A percentile compares a stretch with the other conserved stretches of the same genome.
Conservation (phyloP, 495 filamentous ascomycete genomes). For the Parathielavia hyrcaniae region DNA sequence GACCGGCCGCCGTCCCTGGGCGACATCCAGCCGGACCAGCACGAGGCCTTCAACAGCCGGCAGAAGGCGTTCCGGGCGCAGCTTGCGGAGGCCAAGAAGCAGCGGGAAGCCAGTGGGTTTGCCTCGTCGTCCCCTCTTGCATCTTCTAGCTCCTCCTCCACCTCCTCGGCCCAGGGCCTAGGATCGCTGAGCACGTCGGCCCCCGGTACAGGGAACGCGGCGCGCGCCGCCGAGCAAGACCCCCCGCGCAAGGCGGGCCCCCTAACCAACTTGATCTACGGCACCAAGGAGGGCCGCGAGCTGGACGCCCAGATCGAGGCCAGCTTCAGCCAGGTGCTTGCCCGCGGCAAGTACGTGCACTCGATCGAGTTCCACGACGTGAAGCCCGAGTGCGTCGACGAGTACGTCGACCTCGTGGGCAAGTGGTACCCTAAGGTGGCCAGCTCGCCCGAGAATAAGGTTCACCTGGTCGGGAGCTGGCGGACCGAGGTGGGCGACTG, state of each 20-base stretch:
- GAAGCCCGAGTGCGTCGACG: constrained; percentile 89
- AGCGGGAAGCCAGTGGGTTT: constrained; percentile 72
- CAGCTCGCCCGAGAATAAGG: constrained; percentile 70
- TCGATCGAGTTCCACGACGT: constrained; percentile 96
- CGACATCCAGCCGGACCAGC: constrained; percentile 64
- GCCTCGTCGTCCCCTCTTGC: constrained; percentile 39
- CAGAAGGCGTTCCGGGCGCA: constrained; percentile 84
- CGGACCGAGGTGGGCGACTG: constrained; percentile 96
- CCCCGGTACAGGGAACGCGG: constrained; percentile 44
- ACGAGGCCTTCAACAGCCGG: constrained; percentile 65
- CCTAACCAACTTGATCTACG: constrained; percentile 76
- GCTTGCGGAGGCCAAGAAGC: constrained; percentile 68
- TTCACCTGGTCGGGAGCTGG: constrained; percentile 96
- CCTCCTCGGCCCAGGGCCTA: constrained; percentile 41
- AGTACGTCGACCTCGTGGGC: constrained; percentile 89
- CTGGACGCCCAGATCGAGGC: constrained; percentile 92
- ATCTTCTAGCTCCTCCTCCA: constrained; percentile 49
- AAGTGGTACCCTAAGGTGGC: constrained; percentile 89
- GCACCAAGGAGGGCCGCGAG: constrained; percentile 86
- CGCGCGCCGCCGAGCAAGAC: constrained; percentile 40
- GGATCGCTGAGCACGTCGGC: constrained; percentile 58
- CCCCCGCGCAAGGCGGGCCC: constrained; percentile 47
- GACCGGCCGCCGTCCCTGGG: constrained; percentile 69
- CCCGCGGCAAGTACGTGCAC: constrained; percentile 96
- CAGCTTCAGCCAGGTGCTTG: constrained; percentile 87